Base-by-base conservation (phyloP, 1,284 basidiomycete species). In the Microbotryum lychnidis-dioicae region DNA sequence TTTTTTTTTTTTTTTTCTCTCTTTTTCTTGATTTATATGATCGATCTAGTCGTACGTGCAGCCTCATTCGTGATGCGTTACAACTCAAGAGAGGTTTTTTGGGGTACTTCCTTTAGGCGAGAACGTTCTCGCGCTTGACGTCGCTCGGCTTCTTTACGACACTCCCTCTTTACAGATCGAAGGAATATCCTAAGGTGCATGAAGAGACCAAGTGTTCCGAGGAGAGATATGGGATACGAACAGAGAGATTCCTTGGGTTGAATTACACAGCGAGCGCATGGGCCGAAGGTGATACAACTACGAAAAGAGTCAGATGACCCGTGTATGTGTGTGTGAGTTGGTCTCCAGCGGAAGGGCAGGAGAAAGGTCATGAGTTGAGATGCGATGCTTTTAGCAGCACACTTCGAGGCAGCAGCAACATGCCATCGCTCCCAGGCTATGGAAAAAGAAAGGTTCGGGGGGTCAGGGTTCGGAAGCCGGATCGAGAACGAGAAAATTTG, bases 341-440 rank as follows among this genome's bases (percentile, higher is more conserved):
- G 27, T 27, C 4, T n/a, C 10, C 21, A 45, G 1, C 4, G 5
- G 25, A 31, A 49, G n/a, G 42, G 3, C 14, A 42, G 31, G 53
- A n/a, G 5, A 29, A 16, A n/a, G 20, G 3, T 29, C 1, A 33
- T 51, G 8, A 4, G 4, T 55, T 21, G 54, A 45, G 12, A 18
- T 16, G 48, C 6, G 27, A 27, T 33, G 12, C 7, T 21, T 29
- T 29, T 60, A 64, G 59, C 58, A 64, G 49, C 61, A 29, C 29
- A 50, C 37, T 42, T 65, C 63, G 27, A 65, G 54, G 33, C 63
- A 61, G 50, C 56, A 60, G 48, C 57, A 60, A 18, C 56, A 57
- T 10, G 56, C 56, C 10, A 25, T 42, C n/a, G 58, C 47, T 14
- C 29, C 58, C 16, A 54, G n/a, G 10, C 54, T 54, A 18, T 16